Percentiles rank a stretch among this genome's conserved stretches.
Conservation (phyloP, 1,284 basidiomycete species). For the Fomitopsis palustris region DNA sequence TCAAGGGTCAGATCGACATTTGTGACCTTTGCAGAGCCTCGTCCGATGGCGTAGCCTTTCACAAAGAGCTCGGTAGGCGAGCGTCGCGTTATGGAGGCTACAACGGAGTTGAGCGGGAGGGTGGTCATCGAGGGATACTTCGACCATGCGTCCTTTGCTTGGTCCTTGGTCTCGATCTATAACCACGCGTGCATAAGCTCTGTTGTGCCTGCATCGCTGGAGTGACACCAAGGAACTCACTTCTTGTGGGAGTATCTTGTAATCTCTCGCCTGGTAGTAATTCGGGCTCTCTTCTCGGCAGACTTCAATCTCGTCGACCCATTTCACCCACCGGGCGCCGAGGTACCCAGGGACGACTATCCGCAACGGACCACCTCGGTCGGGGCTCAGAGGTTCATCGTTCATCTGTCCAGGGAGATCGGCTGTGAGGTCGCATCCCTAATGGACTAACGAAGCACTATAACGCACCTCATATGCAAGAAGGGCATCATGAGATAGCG, state of each 20-base stretch:
- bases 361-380: conserved; percentile 70
- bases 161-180: conserved; percentile 28
- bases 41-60: conserved; percentile 58
- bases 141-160: conserved; percentile 37
- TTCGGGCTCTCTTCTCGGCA: conserved; percentile 54
- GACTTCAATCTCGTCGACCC: conserved; percentile 63
- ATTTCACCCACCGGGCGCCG: conserved; percentile 81
- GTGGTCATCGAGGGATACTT: conserved; percentile 55
- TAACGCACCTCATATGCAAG: conserved; percentile 54
- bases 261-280: conserved; percentile 67
- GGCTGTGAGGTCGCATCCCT: background rate
- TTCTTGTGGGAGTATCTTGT: conserved; percentile 58
- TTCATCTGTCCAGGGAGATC: conserved; percentile 51
- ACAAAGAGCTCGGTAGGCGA: conserved; percentile 33
- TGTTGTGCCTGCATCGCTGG: background rate
- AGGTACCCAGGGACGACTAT: conserved; percentile 68
- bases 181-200: background rate
- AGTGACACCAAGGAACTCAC: conserved; percentile 29
- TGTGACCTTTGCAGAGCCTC: conserved; percentile 39
- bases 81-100: conserved; percentile 37
- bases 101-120: conserved; percentile 60
- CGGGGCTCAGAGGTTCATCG: conserved; percentile 50
- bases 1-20: conserved; percentile 53
- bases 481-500: conserved; percentile 48
- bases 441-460: background rate